phyloP scores from a whole-genome alignment of 768 basidiomycete species.

The Pholiota molesta region DNA sequence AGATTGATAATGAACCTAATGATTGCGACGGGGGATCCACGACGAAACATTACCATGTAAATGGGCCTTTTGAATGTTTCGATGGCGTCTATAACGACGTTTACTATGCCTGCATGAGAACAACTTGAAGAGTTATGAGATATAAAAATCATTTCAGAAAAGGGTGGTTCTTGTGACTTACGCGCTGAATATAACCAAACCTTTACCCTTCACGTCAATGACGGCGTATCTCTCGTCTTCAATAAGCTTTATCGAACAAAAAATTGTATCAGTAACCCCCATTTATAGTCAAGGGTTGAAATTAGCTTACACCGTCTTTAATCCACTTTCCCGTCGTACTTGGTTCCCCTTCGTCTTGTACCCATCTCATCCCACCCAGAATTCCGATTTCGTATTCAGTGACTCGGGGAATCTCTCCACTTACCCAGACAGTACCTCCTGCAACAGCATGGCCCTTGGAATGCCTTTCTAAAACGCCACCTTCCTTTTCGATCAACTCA shows the following conservation, averaged over 20 bases:
- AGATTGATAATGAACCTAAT: background rate
- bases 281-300: background rate
- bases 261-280: background rate
- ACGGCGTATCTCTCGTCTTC: constrained; percentile 84
- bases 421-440: constrained; percentile 68
- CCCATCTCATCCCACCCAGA: constrained; percentile 68
- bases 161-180: constrained; percentile 34
- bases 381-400: constrained; percentile 72
- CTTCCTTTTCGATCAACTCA: constrained; percentile 56
- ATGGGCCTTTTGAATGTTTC: constrained; percentile 65
- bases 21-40: too few relatives aligned
- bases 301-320: constrained; percentile 51
- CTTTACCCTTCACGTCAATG: constrained; percentile 80
- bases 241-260: constrained; percentile 51
- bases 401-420: constrained; percentile 77
- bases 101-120: constrained; percentile 82
- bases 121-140: constrained; percentile 30
- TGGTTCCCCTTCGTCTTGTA: constrained; percentile 28
- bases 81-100: constrained; percentile 76
- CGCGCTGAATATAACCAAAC: constrained; percentile 84
- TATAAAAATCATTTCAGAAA: background rate
- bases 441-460: constrained; percentile 67
- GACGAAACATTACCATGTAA: constrained; percentile 59
- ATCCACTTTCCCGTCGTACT: constrained; percentile 45
- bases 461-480: constrained; percentile 60